These are phyloP conservation scores for Nitzschia inconspicua DNA, from an alignment of 108 stramenopile species.

Conservation along the genomic window DNA sequence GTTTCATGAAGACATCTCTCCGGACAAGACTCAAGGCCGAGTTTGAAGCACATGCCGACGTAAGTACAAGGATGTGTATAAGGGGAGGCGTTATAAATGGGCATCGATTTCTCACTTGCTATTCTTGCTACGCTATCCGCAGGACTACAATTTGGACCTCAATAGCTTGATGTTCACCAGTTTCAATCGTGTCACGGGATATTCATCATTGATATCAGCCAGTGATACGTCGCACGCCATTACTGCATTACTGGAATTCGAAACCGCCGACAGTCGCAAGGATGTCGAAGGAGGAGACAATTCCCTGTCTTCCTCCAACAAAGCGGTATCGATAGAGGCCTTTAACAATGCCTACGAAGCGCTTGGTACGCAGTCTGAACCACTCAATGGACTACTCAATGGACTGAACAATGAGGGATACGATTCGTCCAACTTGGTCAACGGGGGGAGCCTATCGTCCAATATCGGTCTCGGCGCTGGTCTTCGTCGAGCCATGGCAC, in stretches of 20 bases:
- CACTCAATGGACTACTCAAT: conserved; percentile 22
- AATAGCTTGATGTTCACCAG: conserved; percentile 78
- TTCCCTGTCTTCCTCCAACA: conserved; percentile 20
- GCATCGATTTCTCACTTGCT: background rate
- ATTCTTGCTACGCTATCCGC: background rate
- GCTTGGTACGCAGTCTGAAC: conserved; percentile 54
- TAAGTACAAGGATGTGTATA: conserved; percentile 34
- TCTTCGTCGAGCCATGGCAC: conserved; percentile 67
- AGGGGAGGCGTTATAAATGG: background rate
- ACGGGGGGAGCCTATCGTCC: conserved; percentile 70
- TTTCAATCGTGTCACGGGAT: conserved; percentile 83
- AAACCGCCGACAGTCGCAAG: conserved; percentile 28
- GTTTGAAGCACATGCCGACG: conserved; percentile 59
- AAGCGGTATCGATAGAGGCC: conserved; percentile 41
- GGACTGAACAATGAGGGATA: conserved; percentile 35
- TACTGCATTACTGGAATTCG: conserved; percentile 81
- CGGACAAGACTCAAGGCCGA: conserved; percentile 58
- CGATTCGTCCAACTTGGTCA: conserved; percentile 65
- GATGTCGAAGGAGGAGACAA: conserved; percentile 28
- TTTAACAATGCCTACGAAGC: conserved; percentile 84
- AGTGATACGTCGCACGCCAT: conserved; percentile 82
- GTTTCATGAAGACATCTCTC: conserved; percentile 70
- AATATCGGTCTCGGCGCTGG: conserved; percentile 77
- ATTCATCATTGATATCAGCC: conserved; percentile 72
- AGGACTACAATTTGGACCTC: conserved; percentile 79